Evolutionary conservation across 108 stramenopile genomes (phyloP).

Genomic region (Cyclotella cryptica): DNA sequence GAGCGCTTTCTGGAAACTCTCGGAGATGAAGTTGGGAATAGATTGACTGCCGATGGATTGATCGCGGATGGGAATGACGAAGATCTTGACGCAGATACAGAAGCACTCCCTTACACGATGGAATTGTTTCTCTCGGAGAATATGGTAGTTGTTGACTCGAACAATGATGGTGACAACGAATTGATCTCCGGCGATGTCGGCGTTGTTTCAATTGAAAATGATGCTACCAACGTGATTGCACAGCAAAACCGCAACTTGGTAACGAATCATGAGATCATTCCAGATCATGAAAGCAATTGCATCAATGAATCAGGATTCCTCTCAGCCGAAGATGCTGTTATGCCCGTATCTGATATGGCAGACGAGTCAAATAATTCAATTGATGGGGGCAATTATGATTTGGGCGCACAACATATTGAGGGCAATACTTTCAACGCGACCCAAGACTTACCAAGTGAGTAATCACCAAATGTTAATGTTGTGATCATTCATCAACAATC

Average conservation of each 20-base stretch:
- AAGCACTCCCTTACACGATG: conserved; percentile 34
- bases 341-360: not conserved
- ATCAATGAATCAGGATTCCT: not conserved
- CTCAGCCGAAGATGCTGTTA: not conserved
- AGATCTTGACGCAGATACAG: not conserved
- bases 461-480: conserved; percentile 1
- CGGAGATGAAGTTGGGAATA: conserved; percentile 13
- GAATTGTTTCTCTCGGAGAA: conserved; percentile 42
- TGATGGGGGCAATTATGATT: too few species aligned
- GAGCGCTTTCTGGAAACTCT: conserved; percentile 61
- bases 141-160: not conserved
- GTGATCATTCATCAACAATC: too few species aligned
- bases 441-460: not conserved
- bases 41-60: not conserved
- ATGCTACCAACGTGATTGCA: not conserved
- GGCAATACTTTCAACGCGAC: too few species aligned
- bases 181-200: not conserved
- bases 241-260: not conserved
- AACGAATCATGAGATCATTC: not conserved
- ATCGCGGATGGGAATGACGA: not conserved
- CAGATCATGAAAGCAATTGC: not conserved
- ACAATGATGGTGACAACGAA: not conserved
- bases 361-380: too few species aligned
- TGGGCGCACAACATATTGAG: too few species aligned
- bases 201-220: not conserved